These are phyloP conservation scores for Cladochytrium tenue DNA, from an alignment of 371 early-diverging fungal genomes.

Conservation along the genomic window DNA sequence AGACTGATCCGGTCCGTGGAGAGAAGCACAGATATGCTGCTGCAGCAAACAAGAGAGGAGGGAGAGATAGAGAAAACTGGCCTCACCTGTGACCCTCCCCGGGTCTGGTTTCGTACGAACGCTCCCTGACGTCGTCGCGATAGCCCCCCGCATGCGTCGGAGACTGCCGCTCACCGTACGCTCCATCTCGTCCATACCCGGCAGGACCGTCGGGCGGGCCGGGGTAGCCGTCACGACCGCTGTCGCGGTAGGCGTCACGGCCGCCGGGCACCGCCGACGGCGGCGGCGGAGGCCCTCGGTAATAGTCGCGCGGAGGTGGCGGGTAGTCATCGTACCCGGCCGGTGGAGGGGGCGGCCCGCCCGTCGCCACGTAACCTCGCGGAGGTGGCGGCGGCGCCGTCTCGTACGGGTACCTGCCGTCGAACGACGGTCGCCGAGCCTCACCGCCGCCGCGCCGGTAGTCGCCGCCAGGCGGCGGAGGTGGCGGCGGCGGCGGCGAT, in stretches of 20 bases:
- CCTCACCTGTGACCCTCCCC: no score
- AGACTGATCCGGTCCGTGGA: no score
- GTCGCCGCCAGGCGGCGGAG: background rate
- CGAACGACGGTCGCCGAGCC: slow-evolving; percentile 1
- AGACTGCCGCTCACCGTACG: no score
- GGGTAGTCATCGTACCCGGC: slow-evolving; percentile 16
- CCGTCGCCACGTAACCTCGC: no score
- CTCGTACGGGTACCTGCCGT: slow-evolving; percentile 8
- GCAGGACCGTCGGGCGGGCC: slow-evolving; percentile 9
- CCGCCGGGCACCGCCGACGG: background rate
- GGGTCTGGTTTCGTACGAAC: no score
- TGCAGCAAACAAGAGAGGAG: no score
- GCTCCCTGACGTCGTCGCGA: no score
- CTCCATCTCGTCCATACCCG: background rate
- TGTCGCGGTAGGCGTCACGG: slow-evolving; percentile 5
- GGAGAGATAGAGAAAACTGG: no score
- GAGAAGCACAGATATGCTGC: no score
- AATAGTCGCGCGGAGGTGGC: slow-evolving; percentile 17
- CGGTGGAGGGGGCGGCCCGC: slow-evolving; percentile 12
- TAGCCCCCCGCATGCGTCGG: no score
- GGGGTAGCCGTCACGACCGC: slow-evolving; percentile 2
- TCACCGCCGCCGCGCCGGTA: background rate
- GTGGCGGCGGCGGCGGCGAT: background rate
- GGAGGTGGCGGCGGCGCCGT: slow-evolving; percentile 7
- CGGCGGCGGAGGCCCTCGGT: slow-evolving; percentile 14